phyloP scores from a whole-genome alignment of 2,329 filamentous ascomycete genomes.

The Aspergillus sp. region DNA sequence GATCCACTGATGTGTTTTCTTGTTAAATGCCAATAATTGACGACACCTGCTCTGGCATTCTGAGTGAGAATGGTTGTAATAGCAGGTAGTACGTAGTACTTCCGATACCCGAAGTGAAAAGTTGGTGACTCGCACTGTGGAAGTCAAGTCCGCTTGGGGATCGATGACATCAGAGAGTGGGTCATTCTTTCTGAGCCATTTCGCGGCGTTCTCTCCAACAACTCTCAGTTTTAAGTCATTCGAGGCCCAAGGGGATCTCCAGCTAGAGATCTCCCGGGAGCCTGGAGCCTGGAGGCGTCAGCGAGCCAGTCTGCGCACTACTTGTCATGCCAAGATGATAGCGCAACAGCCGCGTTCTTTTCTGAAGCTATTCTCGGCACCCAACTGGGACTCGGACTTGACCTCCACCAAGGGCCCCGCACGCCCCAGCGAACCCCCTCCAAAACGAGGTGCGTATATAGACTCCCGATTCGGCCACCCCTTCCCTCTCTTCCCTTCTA shows the following conservation, averaged over 20 bases:
- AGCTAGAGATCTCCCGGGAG: not conserved
- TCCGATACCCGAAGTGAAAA: not conserved
- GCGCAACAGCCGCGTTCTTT: constrained; percentile 1
- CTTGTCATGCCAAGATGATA: constrained; percentile 7
- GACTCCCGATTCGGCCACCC: not conserved
- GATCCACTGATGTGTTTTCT: constrained; percentile 14
- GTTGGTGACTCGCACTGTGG: not conserved
- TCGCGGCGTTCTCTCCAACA: not conserved
- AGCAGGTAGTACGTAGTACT: not conserved
- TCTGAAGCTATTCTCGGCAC: constrained; percentile 11
- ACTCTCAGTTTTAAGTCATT: not conserved
- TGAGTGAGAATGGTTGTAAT: not conserved
- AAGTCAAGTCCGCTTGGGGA: not conserved
- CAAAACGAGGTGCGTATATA: constrained; percentile 10
- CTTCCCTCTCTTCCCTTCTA: not conserved
- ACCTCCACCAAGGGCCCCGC: constrained; percentile 4
- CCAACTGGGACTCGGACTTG: not conserved
- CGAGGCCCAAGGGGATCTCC: not conserved
- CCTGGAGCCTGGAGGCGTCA: not conserved
- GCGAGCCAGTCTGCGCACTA: not conserved
- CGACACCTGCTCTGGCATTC: not conserved
- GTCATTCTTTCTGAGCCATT: not conserved
- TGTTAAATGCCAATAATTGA: constrained; percentile 4
- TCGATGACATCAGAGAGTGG: constrained; percentile 8
- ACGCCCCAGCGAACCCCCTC: constrained; percentile 8